Evolutionary conservation across 1,284 basidiomycete genomes (phyloP).

Genomic region (Rhizoctonia solani): DNA sequence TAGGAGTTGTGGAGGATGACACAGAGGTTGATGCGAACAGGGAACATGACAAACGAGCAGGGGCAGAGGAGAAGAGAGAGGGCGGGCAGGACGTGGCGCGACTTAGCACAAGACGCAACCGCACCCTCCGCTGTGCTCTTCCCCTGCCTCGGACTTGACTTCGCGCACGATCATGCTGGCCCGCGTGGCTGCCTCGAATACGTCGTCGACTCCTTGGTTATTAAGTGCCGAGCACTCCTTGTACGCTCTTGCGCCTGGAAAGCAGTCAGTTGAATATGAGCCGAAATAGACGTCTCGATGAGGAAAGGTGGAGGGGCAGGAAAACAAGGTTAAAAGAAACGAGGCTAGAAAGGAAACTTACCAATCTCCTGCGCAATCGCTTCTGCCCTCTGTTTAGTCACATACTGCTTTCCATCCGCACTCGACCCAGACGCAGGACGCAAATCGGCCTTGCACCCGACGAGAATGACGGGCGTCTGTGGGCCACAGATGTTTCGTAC

Average conservation of each 20-base stretch:
- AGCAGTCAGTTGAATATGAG: neutral
- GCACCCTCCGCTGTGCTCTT: slow-evolving; percentile 45
- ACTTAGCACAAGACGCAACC: slow-evolving; percentile 40
- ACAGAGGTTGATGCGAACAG: no score
- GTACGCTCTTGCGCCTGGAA: slow-evolving; percentile 88
- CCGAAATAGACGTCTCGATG: no score
- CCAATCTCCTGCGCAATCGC: slow-evolving; percentile 37
- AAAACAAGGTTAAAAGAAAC: slow-evolving; percentile 73
- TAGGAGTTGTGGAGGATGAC: no score
- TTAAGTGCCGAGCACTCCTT: slow-evolving; percentile 91
- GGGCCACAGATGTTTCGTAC: slow-evolving; percentile 90
- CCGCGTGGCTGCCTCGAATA: slow-evolving; percentile 92
- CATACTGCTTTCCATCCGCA: slow-evolving; percentile 36
- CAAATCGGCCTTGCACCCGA: slow-evolving; percentile 85
- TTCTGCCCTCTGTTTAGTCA: slow-evolving; percentile 34
- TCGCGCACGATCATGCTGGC: slow-evolving; percentile 90
- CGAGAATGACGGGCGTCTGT: slow-evolving; percentile 78
- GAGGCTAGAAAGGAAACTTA: slow-evolving; percentile 26
- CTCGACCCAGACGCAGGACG: slow-evolving; percentile 56
- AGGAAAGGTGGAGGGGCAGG: no score
- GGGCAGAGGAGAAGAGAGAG: no score
- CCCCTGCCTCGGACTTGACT: slow-evolving; percentile 52
- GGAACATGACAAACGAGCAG: no score
- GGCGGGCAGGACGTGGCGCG: no score
- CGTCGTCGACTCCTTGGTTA: slow-evolving; percentile 92